Evolutionary conservation across 768 basidiomycete species (phyloP).

Genomic region (Psilocybe sp.): DNA sequence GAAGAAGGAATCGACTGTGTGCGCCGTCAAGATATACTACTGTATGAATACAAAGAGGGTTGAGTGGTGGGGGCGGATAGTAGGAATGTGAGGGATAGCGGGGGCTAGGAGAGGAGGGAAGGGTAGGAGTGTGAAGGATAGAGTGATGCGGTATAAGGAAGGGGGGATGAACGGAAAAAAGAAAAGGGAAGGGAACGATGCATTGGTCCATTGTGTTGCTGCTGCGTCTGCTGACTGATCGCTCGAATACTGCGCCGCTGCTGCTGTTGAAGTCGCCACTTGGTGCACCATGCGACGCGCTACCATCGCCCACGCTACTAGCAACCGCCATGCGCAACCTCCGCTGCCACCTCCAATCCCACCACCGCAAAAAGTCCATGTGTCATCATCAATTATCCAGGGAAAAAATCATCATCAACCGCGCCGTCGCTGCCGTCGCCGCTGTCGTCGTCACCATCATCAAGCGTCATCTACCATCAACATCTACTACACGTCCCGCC

Average conservation of each 20-base stretch:
- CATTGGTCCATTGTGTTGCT: too few species aligned
- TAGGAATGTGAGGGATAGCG: neutral
- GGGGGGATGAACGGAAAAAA: conserved; percentile 2
- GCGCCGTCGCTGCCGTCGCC: neutral
- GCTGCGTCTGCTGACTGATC: too few species aligned
- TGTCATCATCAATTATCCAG: conserved; percentile 7
- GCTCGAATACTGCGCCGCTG: too few species aligned
- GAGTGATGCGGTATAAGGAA: conserved; percentile 12
- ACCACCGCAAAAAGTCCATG: conserved; percentile 9
- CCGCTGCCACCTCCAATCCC: conserved; percentile 3
- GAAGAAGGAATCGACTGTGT: conserved; percentile 22
- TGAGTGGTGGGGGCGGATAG: conserved; percentile 3
- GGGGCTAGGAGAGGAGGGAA: neutral
- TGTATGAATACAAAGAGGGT: conserved; percentile 52
- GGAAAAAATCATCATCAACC: too few species aligned
- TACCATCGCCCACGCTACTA: too few species aligned
- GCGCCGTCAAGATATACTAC: conserved; percentile 35
- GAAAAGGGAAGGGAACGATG: neutral
- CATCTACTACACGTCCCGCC: neutral
- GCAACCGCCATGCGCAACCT: neutral
- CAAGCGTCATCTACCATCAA: conserved; percentile 3
- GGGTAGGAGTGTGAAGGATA: neutral
- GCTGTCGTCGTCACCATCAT: conserved; percentile 12
- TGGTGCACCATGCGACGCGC: too few species aligned
- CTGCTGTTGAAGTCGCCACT: too few species aligned